Evolutionary conservation across 768 basidiomycete genomes (phyloP), one percentile per base, ranked within the genome.

Genomic region (Mrakia gelida): DNA sequence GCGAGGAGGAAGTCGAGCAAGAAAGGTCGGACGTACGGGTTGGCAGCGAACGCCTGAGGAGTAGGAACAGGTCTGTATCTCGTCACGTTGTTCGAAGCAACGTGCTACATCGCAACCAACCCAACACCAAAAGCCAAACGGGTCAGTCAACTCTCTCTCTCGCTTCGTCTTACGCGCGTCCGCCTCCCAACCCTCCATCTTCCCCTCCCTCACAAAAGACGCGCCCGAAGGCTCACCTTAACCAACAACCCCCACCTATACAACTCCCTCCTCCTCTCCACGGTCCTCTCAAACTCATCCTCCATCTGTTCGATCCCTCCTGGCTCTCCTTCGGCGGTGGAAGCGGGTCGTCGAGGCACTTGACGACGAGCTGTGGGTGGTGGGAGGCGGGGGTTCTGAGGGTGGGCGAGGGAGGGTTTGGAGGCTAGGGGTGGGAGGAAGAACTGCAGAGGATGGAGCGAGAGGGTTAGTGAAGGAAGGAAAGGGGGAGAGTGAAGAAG

Each of bases 11-110:
- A 23, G n/a, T n/a, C n/a, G n/a, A 68, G 23, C 4, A 18, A 9
- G 32, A 73, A 41, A 43, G 41, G 11, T 10, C 15, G 45, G 11
- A 81, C 76, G 26, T 73, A 91, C 43, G 88, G 89, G 26, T 93
- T 92, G 0, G 91, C 88, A 16, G 92, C 79, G 80, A 98, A 93
- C 81, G 94, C 93, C 4, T 91, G 85, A 0, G 95, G 93, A 0
- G 90, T 90, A n/a, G 95, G 94, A 80, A 89, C 93, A 28, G 95
- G 94, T n/a, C 90, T 90, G 84, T 92, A 96, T 72, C 91, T 90
- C 6, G 95, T 95, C 81, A 88, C 90, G 1, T 89, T 83, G 81
- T 97, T 98, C 43, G 93, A 94, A 4, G 93, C 95, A 72, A 97
- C 90, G 82, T 98, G 95, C 94, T 97, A 82, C 11, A 62, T 18